These are phyloP conservation scores for Prunus fruticosa DNA, from an alignment of 306 rosid species.

Conservation along the genomic window DNA sequence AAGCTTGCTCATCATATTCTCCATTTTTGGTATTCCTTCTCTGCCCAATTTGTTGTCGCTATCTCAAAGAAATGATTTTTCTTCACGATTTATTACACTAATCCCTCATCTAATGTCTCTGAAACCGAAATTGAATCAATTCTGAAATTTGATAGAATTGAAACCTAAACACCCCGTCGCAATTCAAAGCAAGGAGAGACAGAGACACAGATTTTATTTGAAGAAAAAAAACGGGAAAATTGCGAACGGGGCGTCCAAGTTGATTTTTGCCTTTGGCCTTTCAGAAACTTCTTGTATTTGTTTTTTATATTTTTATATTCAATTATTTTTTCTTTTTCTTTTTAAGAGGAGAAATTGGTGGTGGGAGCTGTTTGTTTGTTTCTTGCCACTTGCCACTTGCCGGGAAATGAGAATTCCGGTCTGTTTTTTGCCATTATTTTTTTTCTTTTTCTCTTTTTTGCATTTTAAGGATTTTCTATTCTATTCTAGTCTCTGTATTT, in stretches of 20 bases:
- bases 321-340: not conserved
- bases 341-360: not conserved
- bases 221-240: not conserved
- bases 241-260: conserved; percentile 2
- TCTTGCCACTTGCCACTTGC: not conserved
- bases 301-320: not conserved
- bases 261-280: not conserved
- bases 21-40: conserved; percentile 40
- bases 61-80: not conserved
- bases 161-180: conserved; percentile 6
- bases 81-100: not conserved
- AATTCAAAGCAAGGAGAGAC: not conserved
- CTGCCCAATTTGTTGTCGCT: not conserved
- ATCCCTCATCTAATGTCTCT: not conserved
- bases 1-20: conserved; percentile 68
- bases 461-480: not conserved
- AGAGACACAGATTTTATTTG: not conserved
- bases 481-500: no score
- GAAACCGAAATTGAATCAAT: not conserved
- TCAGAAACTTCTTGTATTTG: not conserved
- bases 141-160: not conserved
- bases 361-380: not conserved
- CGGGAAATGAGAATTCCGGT: not conserved
- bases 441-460: not conserved
- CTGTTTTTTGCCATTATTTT: not conserved